Evolutionary conservation across 768 basidiomycete species (phyloP).

Genomic region (Pulveroboletus frians): DNA sequence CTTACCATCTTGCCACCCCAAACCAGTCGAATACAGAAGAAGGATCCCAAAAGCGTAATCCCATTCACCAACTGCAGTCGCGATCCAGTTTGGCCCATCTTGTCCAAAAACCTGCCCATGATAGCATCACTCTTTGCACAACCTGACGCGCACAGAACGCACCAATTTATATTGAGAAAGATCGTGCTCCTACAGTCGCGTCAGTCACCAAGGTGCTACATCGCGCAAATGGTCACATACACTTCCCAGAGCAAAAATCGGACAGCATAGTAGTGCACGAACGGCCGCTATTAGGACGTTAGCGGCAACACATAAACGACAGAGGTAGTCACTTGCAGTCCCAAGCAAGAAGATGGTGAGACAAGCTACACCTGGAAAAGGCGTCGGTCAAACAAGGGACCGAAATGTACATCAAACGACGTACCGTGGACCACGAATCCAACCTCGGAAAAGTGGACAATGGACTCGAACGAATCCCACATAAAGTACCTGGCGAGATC

Average conservation of each 20-base stretch:
- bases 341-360: conserved; percentile 58
- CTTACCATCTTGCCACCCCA: conserved; percentile 54
- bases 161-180: conserved; percentile 89
- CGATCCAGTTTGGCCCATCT: conserved; percentile 65
- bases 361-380: conserved; percentile 52
- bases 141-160: conserved; percentile 10
- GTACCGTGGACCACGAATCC: conserved; percentile 77
- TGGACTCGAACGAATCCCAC: conserved; percentile 76
- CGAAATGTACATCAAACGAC: conserved; percentile 9
- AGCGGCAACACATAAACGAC: conserved; percentile 1
- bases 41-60: conserved; percentile 55
- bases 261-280: conserved; percentile 72
- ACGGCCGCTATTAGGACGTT: conserved; percentile 49
- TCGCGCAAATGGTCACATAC: conserved; percentile 32
- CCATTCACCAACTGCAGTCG: conserved; percentile 70
- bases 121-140: background rate
- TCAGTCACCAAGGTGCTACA: conserved; percentile 1
- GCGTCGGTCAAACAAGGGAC: conserved; percentile 1
- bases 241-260: conserved; percentile 83
- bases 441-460: conserved; percentile 60
- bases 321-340: conserved; percentile 49
- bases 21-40: conserved; percentile 65
- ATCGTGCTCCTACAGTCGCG: conserved; percentile 58
- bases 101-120: conserved; percentile 63
- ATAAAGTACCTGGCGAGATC: conserved; percentile 56